phyloP scores from a whole-genome alignment of 768 basidiomycete species.

The Leucocoprinus leucothites region DNA sequence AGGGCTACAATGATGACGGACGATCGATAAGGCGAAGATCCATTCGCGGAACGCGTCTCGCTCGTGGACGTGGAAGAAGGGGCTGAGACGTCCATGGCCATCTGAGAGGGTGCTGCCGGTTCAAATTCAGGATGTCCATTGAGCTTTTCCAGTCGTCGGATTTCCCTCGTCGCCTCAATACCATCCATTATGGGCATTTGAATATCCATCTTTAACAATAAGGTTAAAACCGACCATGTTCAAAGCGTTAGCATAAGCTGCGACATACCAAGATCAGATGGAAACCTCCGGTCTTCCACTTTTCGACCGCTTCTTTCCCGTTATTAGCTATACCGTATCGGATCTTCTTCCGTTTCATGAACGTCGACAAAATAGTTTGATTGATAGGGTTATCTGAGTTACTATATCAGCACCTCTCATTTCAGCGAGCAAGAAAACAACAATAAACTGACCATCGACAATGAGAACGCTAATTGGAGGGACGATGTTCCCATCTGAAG shows the following conservation, averaged over 20 bases:
- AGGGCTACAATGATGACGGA: slow-evolving; percentile 99
- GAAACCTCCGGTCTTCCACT: slow-evolving; percentile 90
- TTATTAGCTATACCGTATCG: slow-evolving; percentile 93
- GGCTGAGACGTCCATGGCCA: slow-evolving; percentile 52
- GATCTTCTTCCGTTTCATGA: slow-evolving; percentile 95
- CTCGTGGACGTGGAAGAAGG: slow-evolving; percentile 21
- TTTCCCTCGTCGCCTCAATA: slow-evolving; percentile 95
- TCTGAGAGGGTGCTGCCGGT: slow-evolving; percentile 69
- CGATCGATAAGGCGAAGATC: slow-evolving; percentile 73
- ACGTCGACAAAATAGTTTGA: slow-evolving; percentile 94
- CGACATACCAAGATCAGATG: slow-evolving; percentile 88
- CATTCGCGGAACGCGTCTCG: slow-evolving; percentile 37
- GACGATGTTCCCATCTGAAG: slow-evolving; percentile 68
- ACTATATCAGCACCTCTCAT: slow-evolving; percentile 13
- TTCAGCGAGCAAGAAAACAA: slow-evolving; percentile 1
- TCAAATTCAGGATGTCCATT: slow-evolving; percentile 65
- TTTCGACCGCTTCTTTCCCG: slow-evolving; percentile 92
- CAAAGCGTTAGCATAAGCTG: neutral
- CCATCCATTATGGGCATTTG: slow-evolving; percentile 99
- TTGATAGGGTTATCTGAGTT: slow-evolving; percentile 94
- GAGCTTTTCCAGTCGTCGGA: slow-evolving; percentile 76
- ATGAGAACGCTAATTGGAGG: slow-evolving; percentile 98
- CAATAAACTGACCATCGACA: slow-evolving; percentile 78
- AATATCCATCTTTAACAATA: slow-evolving; percentile 85
- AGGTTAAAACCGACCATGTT: slow-evolving; percentile 15